Percentiles rank a stretch among this genome's conserved stretches.
phyloP scores from a whole-genome alignment of 768 basidiomycete species.

The Dentipellis fragilis region DNA sequence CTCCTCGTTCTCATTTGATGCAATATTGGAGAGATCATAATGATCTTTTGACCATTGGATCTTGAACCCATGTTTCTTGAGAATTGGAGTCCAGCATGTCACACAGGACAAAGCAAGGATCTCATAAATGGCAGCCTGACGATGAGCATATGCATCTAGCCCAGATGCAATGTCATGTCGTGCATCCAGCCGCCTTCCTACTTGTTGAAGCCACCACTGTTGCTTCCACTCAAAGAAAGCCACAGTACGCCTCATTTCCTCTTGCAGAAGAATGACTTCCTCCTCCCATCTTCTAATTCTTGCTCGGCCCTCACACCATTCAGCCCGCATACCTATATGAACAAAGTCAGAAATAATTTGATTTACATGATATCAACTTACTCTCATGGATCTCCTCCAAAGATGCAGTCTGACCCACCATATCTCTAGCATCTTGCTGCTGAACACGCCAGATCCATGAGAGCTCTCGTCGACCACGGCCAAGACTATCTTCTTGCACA shows the following conservation, averaged over 20 bases:
- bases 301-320: slow-evolving; percentile 6
- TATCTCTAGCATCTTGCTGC: background rate
- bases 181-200: background rate
- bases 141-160: slow-evolving; percentile 4
- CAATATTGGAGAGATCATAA: background rate
- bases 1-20: no score
- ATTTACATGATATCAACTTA: background rate
- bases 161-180: slow-evolving; percentile 1
- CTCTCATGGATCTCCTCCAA: background rate
- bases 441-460: background rate
- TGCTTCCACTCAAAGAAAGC: slow-evolving; percentile 15
- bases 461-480: background rate
- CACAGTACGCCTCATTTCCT: slow-evolving; percentile 21
- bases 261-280: slow-evolving; percentile 4
- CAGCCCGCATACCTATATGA: slow-evolving; percentile 3
- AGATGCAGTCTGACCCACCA: background rate
- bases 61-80: background rate
- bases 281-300: slow-evolving; percentile 7
- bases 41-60: background rate
- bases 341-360: background rate
- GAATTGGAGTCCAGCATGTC: background rate
- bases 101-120: slow-evolving; percentile 1
- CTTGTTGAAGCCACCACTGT: background rate
- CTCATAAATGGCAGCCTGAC: slow-evolving; percentile 1
- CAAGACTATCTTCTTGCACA: background rate